Base-by-base conservation (phyloP, 1,284 basidiomycete genomes). In the Ustilago shanxiensis region DNA sequence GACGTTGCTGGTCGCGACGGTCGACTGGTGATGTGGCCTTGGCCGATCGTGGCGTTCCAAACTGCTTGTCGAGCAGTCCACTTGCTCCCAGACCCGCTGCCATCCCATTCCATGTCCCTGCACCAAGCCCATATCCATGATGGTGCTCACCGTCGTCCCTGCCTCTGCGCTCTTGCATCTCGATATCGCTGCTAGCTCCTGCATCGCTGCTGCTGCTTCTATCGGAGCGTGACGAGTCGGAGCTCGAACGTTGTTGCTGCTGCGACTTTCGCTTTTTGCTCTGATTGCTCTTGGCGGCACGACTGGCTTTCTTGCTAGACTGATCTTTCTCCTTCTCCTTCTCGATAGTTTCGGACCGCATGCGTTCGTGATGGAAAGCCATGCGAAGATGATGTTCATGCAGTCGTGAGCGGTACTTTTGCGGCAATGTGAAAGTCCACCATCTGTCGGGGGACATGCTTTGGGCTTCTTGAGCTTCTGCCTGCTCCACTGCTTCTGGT, bases 351-450 rank as follows among this genome's bases (percentile, higher is more conserved):
- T 71, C 63, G 18, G 67, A 62, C 11, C 61, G 56, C 57, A 52
- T 33, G 14, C 73, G 45, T 45, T 76, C 59, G 24, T 77, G 55
- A 10, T 79, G 70, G n/a, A 72, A 71, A 4, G 73, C 61, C 70
- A 76, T 79, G 39, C 69, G 72, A 9, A 79, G 64, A 53, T 79
- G 73, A 41, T 80, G 79, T 56, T 80, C 76, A 47, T 77, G 74
- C 39, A 82, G 52, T 5, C 79, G 72, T 8, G 69, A 67, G 7
- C 79, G 71, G 39, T 80, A 79, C 58, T 81, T 81, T 47, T 78
- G 66, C 1, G 82, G 82, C 28, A 82, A 61, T 0, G 82, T 79
- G 51, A 83, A 82, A 3, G 79, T 77, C 81, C 80, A 81, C 80
- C 82, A 75, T 18, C 72, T 60, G 16, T 76, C 77, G 13, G 73